Conservation (phyloP, 805 yeast species). For the Clavispora carvajalis region DNA sequence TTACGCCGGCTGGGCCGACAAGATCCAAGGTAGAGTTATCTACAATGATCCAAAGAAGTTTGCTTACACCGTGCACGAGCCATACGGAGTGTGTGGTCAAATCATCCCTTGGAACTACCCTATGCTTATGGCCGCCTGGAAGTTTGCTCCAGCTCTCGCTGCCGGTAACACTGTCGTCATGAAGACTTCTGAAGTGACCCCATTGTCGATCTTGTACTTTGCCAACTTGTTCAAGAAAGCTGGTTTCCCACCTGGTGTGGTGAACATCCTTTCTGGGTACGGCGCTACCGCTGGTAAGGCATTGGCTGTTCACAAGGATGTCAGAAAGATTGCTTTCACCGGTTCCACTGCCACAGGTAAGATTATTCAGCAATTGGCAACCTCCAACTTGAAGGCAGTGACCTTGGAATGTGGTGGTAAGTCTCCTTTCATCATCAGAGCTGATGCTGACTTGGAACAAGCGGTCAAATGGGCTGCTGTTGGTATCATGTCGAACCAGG, state of each 20-base stretch:
- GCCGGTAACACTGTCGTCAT: slow-evolving; percentile 71
- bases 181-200: slow-evolving; percentile 74
- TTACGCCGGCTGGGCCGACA: slow-evolving; percentile 63
- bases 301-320: slow-evolving; percentile 53
- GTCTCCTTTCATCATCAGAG: slow-evolving; percentile 58
- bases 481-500: slow-evolving; percentile 61
- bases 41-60: slow-evolving; percentile 44
- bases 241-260: slow-evolving; percentile 74
- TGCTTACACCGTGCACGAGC: slow-evolving; percentile 67
- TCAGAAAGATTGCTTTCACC: slow-evolving; percentile 59
- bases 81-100: slow-evolving; percentile 62
- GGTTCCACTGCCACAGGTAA: slow-evolving; percentile 67
- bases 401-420: slow-evolving; percentile 73
- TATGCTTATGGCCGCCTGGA: slow-evolving; percentile 69
- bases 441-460: slow-evolving; percentile 59
- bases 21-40: slow-evolving; percentile 42
- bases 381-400: slow-evolving; percentile 55
- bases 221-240: slow-evolving; percentile 56
- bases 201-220: slow-evolving; percentile 59
- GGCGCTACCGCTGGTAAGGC: slow-evolving; percentile 70
- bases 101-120: slow-evolving; percentile 75
- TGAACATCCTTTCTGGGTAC: slow-evolving; percentile 65
- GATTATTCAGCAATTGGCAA: slow-evolving; percentile 56
- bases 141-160: slow-evolving; percentile 76
- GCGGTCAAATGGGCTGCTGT: slow-evolving; percentile 65